These are phyloP conservation scores for Leucocoprinus birnbaumii DNA, from an alignment of 768 basidiomycete species.

Conservation along the genomic window DNA sequence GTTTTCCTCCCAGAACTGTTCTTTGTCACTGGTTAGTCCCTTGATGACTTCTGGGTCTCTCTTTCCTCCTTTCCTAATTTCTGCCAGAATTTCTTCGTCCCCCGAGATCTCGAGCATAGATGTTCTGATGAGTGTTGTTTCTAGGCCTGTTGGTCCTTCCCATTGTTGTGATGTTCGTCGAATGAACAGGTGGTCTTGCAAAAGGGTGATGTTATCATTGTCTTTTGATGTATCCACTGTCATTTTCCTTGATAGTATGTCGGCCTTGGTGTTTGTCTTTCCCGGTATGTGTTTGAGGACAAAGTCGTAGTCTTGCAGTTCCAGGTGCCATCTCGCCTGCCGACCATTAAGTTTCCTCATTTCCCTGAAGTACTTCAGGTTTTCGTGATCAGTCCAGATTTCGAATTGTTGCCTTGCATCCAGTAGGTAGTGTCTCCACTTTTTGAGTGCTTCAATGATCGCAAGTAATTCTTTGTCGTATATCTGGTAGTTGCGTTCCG, in stretches of 20 bases:
- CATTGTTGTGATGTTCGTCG: no score
- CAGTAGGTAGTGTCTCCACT: slow-evolving; percentile 24
- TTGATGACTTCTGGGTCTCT: not conserved
- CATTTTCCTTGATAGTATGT: not conserved
- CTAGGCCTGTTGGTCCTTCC: no score
- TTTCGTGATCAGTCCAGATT: slow-evolving; percentile 18
- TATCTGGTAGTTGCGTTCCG: slow-evolving; percentile 27
- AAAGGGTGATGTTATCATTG: not conserved
- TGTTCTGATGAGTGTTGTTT: no score
- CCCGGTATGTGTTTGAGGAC: not conserved
- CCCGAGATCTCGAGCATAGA: no score
- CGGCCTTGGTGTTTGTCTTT: not conserved
- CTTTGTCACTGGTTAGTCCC: not conserved
- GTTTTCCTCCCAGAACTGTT: not conserved
- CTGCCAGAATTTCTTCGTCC: not conserved
- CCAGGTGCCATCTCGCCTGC: not conserved
- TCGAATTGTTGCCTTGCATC: slow-evolving; percentile 6
- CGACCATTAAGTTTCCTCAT: not conserved
- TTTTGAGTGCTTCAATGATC: slow-evolving; percentile 26
- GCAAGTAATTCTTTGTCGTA: slow-evolving; percentile 19
- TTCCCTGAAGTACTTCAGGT: slow-evolving; percentile 16
- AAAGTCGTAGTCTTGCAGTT: not conserved
- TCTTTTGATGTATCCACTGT: not conserved
- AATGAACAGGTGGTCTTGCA: no score
- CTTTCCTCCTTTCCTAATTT: not conserved